Percentiles rank a stretch among this genome's conserved stretches.
These are phyloP conservation scores for Ogataea polymorpha DNA, from an alignment of 805 yeast species.

Conservation along the genomic window DNA sequence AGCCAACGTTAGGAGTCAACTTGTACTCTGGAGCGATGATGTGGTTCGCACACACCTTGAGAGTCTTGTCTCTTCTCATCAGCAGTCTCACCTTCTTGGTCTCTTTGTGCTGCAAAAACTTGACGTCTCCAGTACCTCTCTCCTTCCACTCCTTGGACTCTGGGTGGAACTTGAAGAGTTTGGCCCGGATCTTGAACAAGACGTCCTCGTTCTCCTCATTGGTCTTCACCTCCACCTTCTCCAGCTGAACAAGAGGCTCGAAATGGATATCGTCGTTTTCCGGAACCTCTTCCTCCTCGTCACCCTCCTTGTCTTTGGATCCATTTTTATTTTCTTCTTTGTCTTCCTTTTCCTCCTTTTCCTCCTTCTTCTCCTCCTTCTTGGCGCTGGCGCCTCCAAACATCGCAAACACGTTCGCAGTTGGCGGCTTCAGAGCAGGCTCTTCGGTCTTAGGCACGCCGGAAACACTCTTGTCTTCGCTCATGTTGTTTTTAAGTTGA, in stretches of 20 bases:
- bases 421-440: conserved; percentile 56
- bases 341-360: conserved; percentile 37
- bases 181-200: conserved; percentile 85
- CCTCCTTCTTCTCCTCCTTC: conserved; percentile 40
- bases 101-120: conserved; percentile 85
- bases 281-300: conserved; percentile 56
- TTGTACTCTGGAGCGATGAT: conserved; percentile 76
- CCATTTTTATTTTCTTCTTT: conserved; percentile 35
- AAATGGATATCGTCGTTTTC: conserved; percentile 87
- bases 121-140: conserved; percentile 98
- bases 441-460: conserved; percentile 20
- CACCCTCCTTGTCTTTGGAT: conserved; percentile 28
- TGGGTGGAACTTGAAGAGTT: conserved; percentile 80
- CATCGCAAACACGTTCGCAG: conserved; percentile 86
- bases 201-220: conserved; percentile 89
- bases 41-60: conserved; percentile 98
- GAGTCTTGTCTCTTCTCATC: conserved; percentile 99
- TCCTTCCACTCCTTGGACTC: conserved; percentile 96
- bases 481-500: conserved; percentile 4
- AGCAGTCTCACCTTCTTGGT: conserved; percentile 81
- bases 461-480: conserved; percentile 6
- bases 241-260: conserved; percentile 93
- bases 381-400: conserved; percentile 87
- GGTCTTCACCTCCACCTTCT: conserved; percentile 94
- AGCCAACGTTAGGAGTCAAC: conserved; percentile 90